Evolutionary conservation across 225 moss, liverwort and hornwort genomes (phyloP), one percentile per base, ranked within the genome.

Genomic region (Pleurozium schreberi): DNA sequence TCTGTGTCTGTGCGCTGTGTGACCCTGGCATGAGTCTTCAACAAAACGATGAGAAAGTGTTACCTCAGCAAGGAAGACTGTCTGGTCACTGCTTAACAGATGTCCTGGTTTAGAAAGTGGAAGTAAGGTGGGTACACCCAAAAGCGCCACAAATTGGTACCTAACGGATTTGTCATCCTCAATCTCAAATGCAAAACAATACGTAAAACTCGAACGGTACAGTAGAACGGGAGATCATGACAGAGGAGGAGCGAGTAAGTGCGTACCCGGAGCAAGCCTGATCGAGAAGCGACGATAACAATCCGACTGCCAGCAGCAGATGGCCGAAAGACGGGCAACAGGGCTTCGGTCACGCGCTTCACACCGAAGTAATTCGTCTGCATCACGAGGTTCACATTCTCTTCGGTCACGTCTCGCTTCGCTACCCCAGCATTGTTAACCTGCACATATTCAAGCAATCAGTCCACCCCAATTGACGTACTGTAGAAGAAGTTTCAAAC

Each of bases 291-390:
- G 18, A 94, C 91, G 53, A 91, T 81, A 11, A 95, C 88, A 61
- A 95, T 85, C 34, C 92, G 94, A 69, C 89, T 88, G 40, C 91
- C 93, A 63, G 91, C 90, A 42, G 87, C 25, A 27, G 89, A 58
- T 59, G 89, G 82, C 9, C 95, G 92, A 68, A 94, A 63, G 42
- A 91, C 58, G 33, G 95, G 95, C 85, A 95, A 58, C 82, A 95
- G n/a, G 33, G 92, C 90, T 76, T 91, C 81, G 18, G 95, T 95
- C 47, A 95, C 93, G n/a, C 92, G 90, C 85, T 94, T 94, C 61
- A 95, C 89, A 36, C 93, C 93, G 18, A 90, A 92, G 89, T 93
- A 95, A 38, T 95, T 95, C 74, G 95, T 94, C 82, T 93, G 88
- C 90, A 95, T 88, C 86, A 93, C 92, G 53, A 92, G 45, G 43